phyloP scores from a whole-genome alignment of 768 basidiomycete species.

The Rhodocollybia butyracea region DNA sequence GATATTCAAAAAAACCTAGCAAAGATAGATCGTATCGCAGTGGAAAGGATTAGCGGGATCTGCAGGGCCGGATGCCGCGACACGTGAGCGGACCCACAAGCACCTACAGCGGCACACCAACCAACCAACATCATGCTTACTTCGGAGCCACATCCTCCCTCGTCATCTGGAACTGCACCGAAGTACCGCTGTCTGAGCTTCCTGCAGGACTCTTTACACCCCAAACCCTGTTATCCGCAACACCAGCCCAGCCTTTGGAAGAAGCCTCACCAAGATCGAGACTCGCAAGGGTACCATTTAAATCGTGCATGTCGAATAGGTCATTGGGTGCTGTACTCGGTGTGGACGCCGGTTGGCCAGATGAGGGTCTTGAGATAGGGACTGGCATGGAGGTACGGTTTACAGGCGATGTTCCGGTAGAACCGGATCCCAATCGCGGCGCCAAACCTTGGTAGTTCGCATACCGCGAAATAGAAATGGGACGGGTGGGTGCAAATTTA shows the following conservation, averaged over 20 bases:
- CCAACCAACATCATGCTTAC: background rate
- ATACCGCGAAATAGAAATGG: conserved; percentile 43
- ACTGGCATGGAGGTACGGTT: conserved; percentile 18
- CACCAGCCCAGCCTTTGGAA: conserved; percentile 37
- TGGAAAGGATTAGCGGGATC: background rate
- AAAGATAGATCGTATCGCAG: background rate
- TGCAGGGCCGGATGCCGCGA: background rate
- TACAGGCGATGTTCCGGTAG: conserved; percentile 2
- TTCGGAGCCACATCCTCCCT: background rate
- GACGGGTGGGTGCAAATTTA: conserved; percentile 43
- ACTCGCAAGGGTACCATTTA: conserved; percentile 76
- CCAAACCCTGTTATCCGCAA: background rate
- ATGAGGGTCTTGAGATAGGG: conserved; percentile 51
- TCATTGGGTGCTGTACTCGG: conserved; percentile 11
- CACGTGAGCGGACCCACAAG: background rate
- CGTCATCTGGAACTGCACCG: conserved; percentile 11
- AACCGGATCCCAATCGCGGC: conserved; percentile 1
- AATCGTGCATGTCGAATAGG: conserved; percentile 62
- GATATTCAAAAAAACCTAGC: background rate
- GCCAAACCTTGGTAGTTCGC: background rate
- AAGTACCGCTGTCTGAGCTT: conserved; percentile 12
- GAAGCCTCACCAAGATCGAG: conserved; percentile 37
- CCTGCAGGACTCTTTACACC: conserved; percentile 6
- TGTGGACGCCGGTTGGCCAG: conserved; percentile 33
- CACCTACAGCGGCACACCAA: background rate